These are phyloP conservation scores for Ettlia oleoabundans DNA, from an alignment of 139 green algal genomes.

Conservation along the genomic window DNA sequence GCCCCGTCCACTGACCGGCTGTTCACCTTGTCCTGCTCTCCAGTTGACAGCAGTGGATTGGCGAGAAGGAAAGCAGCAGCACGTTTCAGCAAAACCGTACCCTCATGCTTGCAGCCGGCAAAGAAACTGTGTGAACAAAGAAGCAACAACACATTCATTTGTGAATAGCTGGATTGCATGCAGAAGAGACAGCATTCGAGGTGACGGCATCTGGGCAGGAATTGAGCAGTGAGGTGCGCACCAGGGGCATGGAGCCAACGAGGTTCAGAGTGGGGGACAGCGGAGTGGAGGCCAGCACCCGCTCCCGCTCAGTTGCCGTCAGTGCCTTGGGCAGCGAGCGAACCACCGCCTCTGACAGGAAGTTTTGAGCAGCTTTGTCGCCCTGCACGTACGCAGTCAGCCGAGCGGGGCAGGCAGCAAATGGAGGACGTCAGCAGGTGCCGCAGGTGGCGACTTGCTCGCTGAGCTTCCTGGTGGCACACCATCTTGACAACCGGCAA, in stretches of 20 bases:
- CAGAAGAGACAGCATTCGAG: neutral
- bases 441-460: no score
- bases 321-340: constrained; percentile 77
- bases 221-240: neutral
- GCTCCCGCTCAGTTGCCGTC: constrained; percentile 57
- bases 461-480: no score
- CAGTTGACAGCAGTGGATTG: neutral
- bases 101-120: no score
- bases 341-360: constrained; percentile 70
- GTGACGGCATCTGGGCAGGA: neutral
- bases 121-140: no score
- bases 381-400: constrained; percentile 19
- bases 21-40: constrained; percentile 11
- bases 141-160: no score
- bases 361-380: constrained; percentile 53
- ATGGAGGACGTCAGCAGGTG: neutral
- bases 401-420: neutral
- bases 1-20: constrained; percentile 45
- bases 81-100: no score
- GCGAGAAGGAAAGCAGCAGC: no score
- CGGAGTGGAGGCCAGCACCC: constrained; percentile 60
- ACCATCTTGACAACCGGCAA: no score
- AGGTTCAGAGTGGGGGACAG: constrained; percentile 64
- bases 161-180: neutral
- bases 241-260: constrained; percentile 47